A percentile compares a stretch with the other conserved stretches of the same genome.
Evolutionary conservation across 2,329 filamentous ascomycete species (phyloP).

Genomic region (Hymenoscyphus occultus): DNA sequence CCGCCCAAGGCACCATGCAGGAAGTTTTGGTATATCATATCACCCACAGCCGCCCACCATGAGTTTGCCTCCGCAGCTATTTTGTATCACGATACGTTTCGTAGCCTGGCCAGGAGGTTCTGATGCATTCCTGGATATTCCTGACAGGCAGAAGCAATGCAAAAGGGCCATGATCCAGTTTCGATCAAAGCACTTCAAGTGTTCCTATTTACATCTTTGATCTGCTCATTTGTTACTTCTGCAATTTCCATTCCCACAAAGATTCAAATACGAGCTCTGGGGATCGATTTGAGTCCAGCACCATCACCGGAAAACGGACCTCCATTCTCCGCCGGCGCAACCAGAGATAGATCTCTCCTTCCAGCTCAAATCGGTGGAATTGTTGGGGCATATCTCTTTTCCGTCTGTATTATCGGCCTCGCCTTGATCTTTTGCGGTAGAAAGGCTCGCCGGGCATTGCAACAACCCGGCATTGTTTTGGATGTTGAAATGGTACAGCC

Average conservation of each 20-base stretch:
- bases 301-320: constrained; percentile 60
- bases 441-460: constrained; percentile 43
- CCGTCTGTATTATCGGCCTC: constrained; percentile 69
- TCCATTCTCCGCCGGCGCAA: constrained; percentile 54
- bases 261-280: constrained; percentile 24
- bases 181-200: constrained; percentile 20
- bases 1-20: neutral
- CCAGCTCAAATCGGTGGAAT: constrained; percentile 82
- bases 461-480: constrained; percentile 19
- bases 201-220: constrained; percentile 18
- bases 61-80: constrained; percentile 25
- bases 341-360: constrained; percentile 62
- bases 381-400: constrained; percentile 77
- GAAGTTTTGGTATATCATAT: constrained; percentile 10
- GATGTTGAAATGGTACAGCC: constrained; percentile 41
- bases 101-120: constrained; percentile 23
- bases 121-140: constrained; percentile 13
- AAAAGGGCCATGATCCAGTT: constrained; percentile 21
- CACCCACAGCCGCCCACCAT: constrained; percentile 6
- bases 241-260: constrained; percentile 23
- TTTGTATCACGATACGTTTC: constrained; percentile 34
- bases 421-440: constrained; percentile 60
- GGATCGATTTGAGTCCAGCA: constrained; percentile 53
- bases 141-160: constrained; percentile 25
- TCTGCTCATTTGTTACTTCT: constrained; percentile 21